phyloP scores from a whole-genome alignment of 192 early-diverging fungal species.

The Coemansia sp. region DNA sequence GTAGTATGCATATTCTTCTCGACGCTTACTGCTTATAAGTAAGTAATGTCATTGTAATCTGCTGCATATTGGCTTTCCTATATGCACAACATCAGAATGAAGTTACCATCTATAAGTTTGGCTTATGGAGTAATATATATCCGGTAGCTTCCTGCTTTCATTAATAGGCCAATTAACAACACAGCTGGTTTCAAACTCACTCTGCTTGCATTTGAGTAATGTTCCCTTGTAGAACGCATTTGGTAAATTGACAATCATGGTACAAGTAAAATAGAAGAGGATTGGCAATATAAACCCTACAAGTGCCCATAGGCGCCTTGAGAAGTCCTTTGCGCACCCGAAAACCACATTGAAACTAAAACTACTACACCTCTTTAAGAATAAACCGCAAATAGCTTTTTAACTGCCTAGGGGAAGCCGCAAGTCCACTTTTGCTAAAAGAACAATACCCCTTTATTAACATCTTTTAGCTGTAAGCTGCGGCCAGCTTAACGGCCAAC shows the following conservation, averaged over 20 bases:
- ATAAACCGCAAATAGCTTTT: background rate
- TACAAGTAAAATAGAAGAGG: background rate
- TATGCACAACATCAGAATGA: slow-evolving; percentile 37
- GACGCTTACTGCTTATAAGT: slow-evolving; percentile 49
- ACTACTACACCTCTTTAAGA: background rate
- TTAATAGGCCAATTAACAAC: slow-evolving; percentile 24
- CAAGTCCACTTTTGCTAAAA: no score
- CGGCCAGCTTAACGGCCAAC: slow-evolving; percentile 1
- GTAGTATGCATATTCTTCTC: slow-evolving; percentile 66
- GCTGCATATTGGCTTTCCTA: slow-evolving; percentile 38
- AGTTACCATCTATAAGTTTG: slow-evolving; percentile 46
- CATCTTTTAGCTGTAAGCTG: background rate
- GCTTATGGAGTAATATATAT: slow-evolving; percentile 34
- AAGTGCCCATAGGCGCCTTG: no score
- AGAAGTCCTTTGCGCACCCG: background rate
- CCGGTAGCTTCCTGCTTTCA: slow-evolving; percentile 35
- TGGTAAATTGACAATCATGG: slow-evolving; percentile 1
- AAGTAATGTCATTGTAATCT: slow-evolving; percentile 33
- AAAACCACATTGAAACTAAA: background rate
- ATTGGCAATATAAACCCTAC: background rate
- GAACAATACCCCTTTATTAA: no score
- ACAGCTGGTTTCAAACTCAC: slow-evolving; percentile 22
- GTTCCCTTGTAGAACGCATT: slow-evolving; percentile 23
- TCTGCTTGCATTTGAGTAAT: slow-evolving; percentile 46
- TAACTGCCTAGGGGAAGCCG: background rate